Evolutionary conservation across 2,329 filamentous ascomycete species (phyloP), one percentile per base, ranked within the genome.

Genomic region (Aspergillus sergii): DNA sequence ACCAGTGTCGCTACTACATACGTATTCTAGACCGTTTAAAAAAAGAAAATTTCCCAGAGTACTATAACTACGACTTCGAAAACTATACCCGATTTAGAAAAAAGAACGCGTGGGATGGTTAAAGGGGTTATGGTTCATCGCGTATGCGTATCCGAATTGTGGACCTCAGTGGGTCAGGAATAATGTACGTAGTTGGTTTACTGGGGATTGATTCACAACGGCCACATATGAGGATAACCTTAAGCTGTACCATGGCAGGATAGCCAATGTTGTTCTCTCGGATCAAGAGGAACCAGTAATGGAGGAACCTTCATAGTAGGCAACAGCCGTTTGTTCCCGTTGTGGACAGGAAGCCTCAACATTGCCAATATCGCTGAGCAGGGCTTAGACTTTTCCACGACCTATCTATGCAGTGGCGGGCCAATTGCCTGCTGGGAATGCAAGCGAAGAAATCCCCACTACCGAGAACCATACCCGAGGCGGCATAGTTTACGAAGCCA

Each of bases 51-150:
- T 4, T 54, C 16, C 3, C 21, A 19, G 19, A 54, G 16, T 21
- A 11, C 30, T 21, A 32, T 36, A 54, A 14, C 5, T 3, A 21
- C 5, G 5, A 14, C 5, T n/a, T 34, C 51, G 58, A 56, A 55
- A 60, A 60, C 58, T 36, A 60, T 60, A 34, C 58, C 51, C 1
- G 23, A 53, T 60, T n/a, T 7, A 41, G 58, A 34, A 56, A 55
- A 21, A 48, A 19, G 14, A 55, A 46, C 51, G 50, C 12, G 7
- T 21, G 19, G 3, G 26, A 21, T 32, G 14, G 14, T 30, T 12
- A 36, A 34, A 14, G 28, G 19, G 28, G n/a, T 16, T 11, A 30
- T 36, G 11, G 43, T 23, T 46, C 43, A 21, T 21, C 21, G 41
- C 2, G 43, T 46, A 46, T 46, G 10, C n/a, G 21, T 23, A 14